Conservation (phyloP, 177 flowering plant genomes). For the Vitis hybrid region DNA sequence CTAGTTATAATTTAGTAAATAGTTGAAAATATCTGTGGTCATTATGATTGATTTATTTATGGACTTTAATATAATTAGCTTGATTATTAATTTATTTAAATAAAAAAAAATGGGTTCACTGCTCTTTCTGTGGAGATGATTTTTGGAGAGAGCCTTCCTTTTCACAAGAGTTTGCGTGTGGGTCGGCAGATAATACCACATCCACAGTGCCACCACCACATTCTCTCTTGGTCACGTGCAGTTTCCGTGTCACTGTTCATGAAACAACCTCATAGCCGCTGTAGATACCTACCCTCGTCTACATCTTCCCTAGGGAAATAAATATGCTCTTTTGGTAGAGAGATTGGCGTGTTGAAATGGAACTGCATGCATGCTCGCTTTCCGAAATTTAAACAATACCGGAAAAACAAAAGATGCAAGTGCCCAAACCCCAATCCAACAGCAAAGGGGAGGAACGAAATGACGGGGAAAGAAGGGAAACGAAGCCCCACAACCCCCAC, state of each 20-base stretch:
- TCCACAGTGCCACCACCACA: too few species aligned
- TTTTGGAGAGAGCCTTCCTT: too few species aligned
- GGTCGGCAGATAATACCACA: too few species aligned
- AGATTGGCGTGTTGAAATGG: conserved; percentile 40
- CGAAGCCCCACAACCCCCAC: conserved; percentile 14
- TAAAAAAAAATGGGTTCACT: too few species aligned
- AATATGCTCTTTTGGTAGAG: conserved; percentile 6
- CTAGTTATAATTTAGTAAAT: too few species aligned
- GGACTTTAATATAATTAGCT: too few species aligned
- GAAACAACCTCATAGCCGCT: background rate
- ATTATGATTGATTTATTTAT: too few species aligned
- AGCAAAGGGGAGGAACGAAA: background rate
- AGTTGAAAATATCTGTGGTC: too few species aligned
- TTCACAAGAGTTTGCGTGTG: too few species aligned
- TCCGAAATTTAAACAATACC: too few species aligned
- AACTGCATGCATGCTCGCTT: conserved; percentile 5
- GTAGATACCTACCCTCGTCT: background rate
- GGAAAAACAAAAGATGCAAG: conserved; percentile 16
- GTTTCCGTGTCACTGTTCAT: conserved; percentile 8
- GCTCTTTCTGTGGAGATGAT: too few species aligned
- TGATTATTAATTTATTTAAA: too few species aligned
- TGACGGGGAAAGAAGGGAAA: conserved; percentile 5
- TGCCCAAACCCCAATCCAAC: conserved; percentile 18
- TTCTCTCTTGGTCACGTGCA: background rate
- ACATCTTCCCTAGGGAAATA: conserved; percentile 19